Conservation (phyloP, 2,329 filamentous ascomycete genomes). For the Raffaelea ambrosiae region DNA sequence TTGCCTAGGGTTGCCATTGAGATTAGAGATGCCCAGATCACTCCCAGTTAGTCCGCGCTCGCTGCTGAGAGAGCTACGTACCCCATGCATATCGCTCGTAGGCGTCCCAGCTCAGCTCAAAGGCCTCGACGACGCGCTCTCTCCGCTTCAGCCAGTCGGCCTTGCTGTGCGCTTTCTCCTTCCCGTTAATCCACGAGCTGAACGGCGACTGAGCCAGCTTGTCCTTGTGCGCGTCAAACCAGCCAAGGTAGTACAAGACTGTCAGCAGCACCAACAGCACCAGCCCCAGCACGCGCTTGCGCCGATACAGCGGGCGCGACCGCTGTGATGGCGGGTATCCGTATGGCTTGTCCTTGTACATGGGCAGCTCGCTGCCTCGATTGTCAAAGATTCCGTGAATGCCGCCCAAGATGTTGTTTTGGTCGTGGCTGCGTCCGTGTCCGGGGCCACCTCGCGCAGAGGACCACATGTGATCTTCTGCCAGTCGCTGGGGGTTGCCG, state of each 20-base stretch:
- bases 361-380: conserved; percentile 51
- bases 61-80: conserved; percentile 36
- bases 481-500: conserved; percentile 51
- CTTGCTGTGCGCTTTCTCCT: conserved; percentile 30
- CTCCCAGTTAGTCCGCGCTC: no score
- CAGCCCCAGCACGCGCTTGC: conserved; percentile 51
- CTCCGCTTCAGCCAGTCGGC: conserved; percentile 71
- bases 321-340: conserved; percentile 54
- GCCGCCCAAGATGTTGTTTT: conserved; percentile 48
- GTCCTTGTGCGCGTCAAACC: conserved; percentile 36
- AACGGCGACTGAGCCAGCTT: conserved; percentile 20
- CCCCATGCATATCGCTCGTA: conserved; percentile 95
- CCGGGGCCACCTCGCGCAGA: conserved; percentile 28
- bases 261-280: conserved; percentile 45
- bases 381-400: conserved; percentile 58
- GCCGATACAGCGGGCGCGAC: conserved; percentile 50
- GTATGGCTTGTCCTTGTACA: conserved; percentile 99
- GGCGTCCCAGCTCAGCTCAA: conserved; percentile 83
- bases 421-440: conserved; percentile 5
- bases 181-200: conserved; percentile 36
- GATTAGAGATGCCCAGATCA: neutral
- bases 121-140: conserved; percentile 79
- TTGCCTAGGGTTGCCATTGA: conserved; percentile 51
- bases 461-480: conserved; percentile 61
- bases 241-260: conserved; percentile 63